Conservation (phyloP, 495 filamentous ascomycete species). For the Lasiosphaeria hispida region DNA sequence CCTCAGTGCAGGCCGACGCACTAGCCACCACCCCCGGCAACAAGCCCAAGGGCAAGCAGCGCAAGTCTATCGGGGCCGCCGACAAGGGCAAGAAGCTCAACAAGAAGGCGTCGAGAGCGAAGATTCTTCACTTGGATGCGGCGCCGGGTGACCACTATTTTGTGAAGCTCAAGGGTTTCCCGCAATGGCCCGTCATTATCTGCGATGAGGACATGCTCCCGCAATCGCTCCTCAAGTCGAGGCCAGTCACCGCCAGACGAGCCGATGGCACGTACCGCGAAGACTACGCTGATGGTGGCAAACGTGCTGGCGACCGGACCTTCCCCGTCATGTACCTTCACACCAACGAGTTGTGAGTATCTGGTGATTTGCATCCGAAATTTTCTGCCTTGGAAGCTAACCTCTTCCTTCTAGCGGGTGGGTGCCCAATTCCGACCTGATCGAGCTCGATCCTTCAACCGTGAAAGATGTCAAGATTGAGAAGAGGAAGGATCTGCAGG, state of each 20-base stretch:
- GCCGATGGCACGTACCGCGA: slow-evolving; percentile 79
- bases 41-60: slow-evolving; percentile 45
- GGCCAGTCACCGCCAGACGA: slow-evolving; percentile 78
- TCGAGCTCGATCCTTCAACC: slow-evolving; percentile 66
- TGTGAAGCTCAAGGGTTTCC: slow-evolving; percentile 83
- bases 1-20: not conserved
- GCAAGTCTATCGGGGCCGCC: slow-evolving; percentile 69
- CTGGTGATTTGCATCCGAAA: not conserved
- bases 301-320: slow-evolving; percentile 75
- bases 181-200: slow-evolving; percentile 86
- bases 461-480: slow-evolving; percentile 61
- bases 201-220: slow-evolving; percentile 92
- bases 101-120: slow-evolving; percentile 74
- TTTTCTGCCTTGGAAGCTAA: slow-evolving; percentile 15
- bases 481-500: slow-evolving; percentile 66
- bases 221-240: slow-evolving; percentile 59
- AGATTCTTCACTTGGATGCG: slow-evolving; percentile 69
- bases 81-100: slow-evolving; percentile 78
- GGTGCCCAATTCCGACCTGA: slow-evolving; percentile 76
- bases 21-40: slow-evolving; percentile 30
- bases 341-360: slow-evolving; percentile 91
- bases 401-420: slow-evolving; percentile 62
- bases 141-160: slow-evolving; percentile 84
- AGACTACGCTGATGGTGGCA: slow-evolving; percentile 78
- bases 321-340: slow-evolving; percentile 92